phyloP scores from a whole-genome alignment of 2,329 filamentous ascomycete genomes.

The Fusarium penzigii region DNA sequence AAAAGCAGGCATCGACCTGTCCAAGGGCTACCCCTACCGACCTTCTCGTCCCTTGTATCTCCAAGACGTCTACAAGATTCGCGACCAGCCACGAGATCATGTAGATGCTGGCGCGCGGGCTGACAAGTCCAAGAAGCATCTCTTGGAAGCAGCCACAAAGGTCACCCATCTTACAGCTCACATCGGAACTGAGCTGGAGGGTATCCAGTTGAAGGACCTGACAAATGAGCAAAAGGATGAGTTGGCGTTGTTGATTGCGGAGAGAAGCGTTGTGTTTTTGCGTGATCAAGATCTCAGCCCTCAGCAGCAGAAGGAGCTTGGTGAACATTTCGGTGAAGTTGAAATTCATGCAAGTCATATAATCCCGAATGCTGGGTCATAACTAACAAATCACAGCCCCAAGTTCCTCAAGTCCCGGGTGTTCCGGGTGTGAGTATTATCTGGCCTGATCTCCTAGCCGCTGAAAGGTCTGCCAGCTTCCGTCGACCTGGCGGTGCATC shows the following conservation, averaged over 20 bases:
- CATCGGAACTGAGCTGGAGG: slow-evolving; percentile 66
- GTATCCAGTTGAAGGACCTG: slow-evolving; percentile 63
- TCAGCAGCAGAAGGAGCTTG: slow-evolving; percentile 63
- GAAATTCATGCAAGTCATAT: slow-evolving; percentile 63
- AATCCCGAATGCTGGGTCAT: accelerated
- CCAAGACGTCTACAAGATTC: slow-evolving; percentile 68
- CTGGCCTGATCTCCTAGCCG: slow-evolving; percentile 68
- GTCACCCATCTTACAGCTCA: slow-evolving; percentile 62
- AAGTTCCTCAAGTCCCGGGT: slow-evolving; percentile 70
- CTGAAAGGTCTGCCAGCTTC: slow-evolving; percentile 62
- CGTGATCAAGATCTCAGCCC: slow-evolving; percentile 63
- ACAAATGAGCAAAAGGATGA: slow-evolving; percentile 61
- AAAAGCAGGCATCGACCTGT: slow-evolving; percentile 70
- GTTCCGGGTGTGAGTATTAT: slow-evolving; percentile 65
- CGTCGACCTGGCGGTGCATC: slow-evolving; percentile 68
- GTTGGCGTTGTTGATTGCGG: slow-evolving; percentile 61
- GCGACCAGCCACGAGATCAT: slow-evolving; percentile 55
- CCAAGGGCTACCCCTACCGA: slow-evolving; percentile 70
- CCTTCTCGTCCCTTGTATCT: slow-evolving; percentile 67
- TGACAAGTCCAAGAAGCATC: slow-evolving; percentile 62
- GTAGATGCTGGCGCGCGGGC: slow-evolving; percentile 65
- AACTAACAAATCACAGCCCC: slow-evolving; percentile 49
- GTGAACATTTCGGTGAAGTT: slow-evolving; percentile 64
- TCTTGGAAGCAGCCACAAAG: slow-evolving; percentile 62
- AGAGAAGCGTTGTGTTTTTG: slow-evolving; percentile 68